Conservation (phyloP, 805 yeast genomes). For the Wickerhamomyces kurtzmanii region DNA sequence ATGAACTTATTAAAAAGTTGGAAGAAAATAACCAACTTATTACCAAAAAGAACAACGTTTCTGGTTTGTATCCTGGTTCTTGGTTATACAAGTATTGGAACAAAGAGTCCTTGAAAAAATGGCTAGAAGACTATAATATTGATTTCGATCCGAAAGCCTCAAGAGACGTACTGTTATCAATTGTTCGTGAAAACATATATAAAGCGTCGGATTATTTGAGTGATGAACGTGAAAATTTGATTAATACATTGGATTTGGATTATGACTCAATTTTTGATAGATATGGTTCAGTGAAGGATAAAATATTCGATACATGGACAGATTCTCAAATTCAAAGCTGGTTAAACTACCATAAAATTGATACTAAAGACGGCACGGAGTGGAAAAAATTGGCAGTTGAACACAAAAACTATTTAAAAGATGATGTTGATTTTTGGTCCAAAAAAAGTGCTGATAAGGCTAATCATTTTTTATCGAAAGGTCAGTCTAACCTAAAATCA, state of each 20-base stretch:
- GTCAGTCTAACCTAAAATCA: slow-evolving; percentile 1
- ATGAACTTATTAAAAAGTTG: slow-evolving; percentile 31
- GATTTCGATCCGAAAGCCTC: slow-evolving; percentile 25
- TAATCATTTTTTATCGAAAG: slow-evolving; percentile 24
- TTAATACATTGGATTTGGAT: slow-evolving; percentile 29
- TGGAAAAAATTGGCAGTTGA: slow-evolving; percentile 23
- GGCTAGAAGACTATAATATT: slow-evolving; percentile 38
- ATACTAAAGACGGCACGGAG: slow-evolving; percentile 22
- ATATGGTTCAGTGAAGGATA: slow-evolving; percentile 28
- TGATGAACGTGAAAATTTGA: slow-evolving; percentile 26
- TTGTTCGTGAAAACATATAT: slow-evolving; percentile 35
- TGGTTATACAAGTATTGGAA: slow-evolving; percentile 49
- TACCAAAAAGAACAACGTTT: slow-evolving; percentile 22
- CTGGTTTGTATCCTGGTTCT: slow-evolving; percentile 39
- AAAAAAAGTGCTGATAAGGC: slow-evolving; percentile 18
- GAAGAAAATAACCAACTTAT: slow-evolving; percentile 29
- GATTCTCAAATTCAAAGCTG: slow-evolving; percentile 45
- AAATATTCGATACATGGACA: slow-evolving; percentile 41
- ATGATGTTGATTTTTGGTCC: slow-evolving; percentile 29
- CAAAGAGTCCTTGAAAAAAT: slow-evolving; percentile 32
- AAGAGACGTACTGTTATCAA: slow-evolving; percentile 34
- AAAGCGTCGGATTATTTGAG: slow-evolving; percentile 28
- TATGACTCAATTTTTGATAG: slow-evolving; percentile 26
- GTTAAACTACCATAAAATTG: slow-evolving; percentile 35
- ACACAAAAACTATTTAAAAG: slow-evolving; percentile 22